Evolutionary conservation across 1,139 yeast genomes (phyloP), one percentile per base, ranked within the genome.

Genomic region (Zygoascus meyerae): DNA sequence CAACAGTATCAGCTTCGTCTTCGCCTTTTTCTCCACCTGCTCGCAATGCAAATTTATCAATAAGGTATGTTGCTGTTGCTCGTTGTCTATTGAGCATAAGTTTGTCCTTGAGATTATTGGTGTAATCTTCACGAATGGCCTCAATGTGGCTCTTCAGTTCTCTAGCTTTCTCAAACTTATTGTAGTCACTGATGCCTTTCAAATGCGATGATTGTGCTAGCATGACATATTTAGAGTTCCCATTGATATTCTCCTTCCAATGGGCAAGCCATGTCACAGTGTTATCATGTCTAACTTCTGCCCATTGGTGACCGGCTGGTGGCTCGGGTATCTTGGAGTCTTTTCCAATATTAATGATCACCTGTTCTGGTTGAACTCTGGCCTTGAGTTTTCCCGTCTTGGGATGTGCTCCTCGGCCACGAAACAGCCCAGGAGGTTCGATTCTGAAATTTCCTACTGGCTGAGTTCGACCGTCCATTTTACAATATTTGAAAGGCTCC

Each of bases 21-120:
- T 90, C 97, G 14, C 94, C 86, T 65, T 90, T 90, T 67, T 92
- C 97, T 58, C 97, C 97, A 63, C 97, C 97, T 0, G 97, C 97
- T 83, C 97, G 86, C 53, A 92, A 75, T 0, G 97, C 97, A 62
- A 89, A 83, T n/a, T 83, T 79, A 70, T 92, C 98, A 62, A 92
- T 90, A 45, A 92, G 74, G 64, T 90, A 92, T 45, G 92, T 86
- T 2, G 97, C 97, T 1, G 95, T 86, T 3, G 97, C 97, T 63
- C 90, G 79, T 68, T 92, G 97, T 52, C 98, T 76, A 48, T 85
- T 86, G 49, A 81, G 77, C 95, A 86, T 90, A 45, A 84, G 66
- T 52, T 78, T 79, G 55, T 86, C 83, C 60, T 82, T 85, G 52
- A 92, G 70, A 64, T 83, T 78, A 49, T 71, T 71, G 46, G 73